A percentile compares a stretch with the other conserved stretches of the same genome.
Conservation (phyloP, 1,139 yeast species). For the Sugiyamaella novakii region DNA sequence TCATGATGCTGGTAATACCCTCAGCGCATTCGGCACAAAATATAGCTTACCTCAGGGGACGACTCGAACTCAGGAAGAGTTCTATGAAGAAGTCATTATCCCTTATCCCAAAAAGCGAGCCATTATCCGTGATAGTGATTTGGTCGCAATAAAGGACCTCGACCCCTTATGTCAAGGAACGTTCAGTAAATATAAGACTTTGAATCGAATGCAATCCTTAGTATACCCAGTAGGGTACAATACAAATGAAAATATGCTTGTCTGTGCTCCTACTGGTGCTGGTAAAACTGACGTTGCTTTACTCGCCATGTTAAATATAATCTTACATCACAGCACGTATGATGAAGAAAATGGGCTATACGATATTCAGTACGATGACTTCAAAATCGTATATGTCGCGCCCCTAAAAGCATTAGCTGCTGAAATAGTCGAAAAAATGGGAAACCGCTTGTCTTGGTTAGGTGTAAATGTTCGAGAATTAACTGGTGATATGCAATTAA, state of each 20-base stretch:
- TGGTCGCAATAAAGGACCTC: slow-evolving; percentile 61
- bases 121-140: slow-evolving; percentile 52
- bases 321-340: slow-evolving; percentile 61
- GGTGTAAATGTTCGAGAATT: slow-evolving; percentile 86
- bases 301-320: slow-evolving; percentile 75
- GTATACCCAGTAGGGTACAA: slow-evolving; percentile 91
- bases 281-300: slow-evolving; percentile 98
- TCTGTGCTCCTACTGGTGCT: slow-evolving; percentile 99
- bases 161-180: slow-evolving; percentile 84
- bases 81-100: slow-evolving; percentile 79
- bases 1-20: slow-evolving; percentile 64
- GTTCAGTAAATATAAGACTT: slow-evolving; percentile 70
- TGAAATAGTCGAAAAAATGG: slow-evolving; percentile 90
- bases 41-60: slow-evolving; percentile 83
- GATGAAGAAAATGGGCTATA: slow-evolving; percentile 54
- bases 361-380: slow-evolving; percentile 75
- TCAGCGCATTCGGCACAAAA: slow-evolving; percentile 79
- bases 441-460: slow-evolving; percentile 75
- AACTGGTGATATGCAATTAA: slow-evolving; percentile 96
- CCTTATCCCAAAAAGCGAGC: slow-evolving; percentile 67
- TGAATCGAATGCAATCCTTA: slow-evolving; percentile 89
- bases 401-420: slow-evolving; percentile 97
- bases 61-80: slow-evolving; percentile 56
- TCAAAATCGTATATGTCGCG: slow-evolving; percentile 92
- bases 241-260: slow-evolving; percentile 92